Conservation (phyloP, 2,329 filamentous ascomycete genomes). For the Fonsecaea multimorphosa region DNA sequence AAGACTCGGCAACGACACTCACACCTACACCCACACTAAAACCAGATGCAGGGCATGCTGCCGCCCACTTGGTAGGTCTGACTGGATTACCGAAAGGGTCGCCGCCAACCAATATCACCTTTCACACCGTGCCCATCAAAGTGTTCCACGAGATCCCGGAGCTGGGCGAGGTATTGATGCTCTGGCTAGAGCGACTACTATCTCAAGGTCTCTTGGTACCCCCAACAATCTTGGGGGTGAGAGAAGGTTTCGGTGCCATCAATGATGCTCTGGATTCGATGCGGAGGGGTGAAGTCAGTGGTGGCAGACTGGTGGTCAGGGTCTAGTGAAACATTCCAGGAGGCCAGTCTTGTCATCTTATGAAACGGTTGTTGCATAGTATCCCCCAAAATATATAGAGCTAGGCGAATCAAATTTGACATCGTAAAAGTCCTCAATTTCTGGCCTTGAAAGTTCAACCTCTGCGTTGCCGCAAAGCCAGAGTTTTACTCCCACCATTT, state of each 20-base stretch:
- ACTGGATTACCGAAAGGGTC: slow-evolving; percentile 68
- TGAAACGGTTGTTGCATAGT: neutral
- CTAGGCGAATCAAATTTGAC: neutral
- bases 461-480: neutral
- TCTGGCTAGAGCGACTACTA: slow-evolving; percentile 72
- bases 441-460: no score
- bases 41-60: neutral
- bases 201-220: slow-evolving; percentile 62
- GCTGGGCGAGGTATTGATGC: slow-evolving; percentile 67
- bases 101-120: slow-evolving; percentile 42
- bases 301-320: slow-evolving; percentile 70
- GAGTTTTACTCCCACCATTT: slow-evolving; percentile 28
- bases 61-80: slow-evolving; percentile 69
- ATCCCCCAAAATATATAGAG: neutral
- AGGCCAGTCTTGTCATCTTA: neutral
- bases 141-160: slow-evolving; percentile 71
- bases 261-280: slow-evolving; percentile 71
- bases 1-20: neutral
- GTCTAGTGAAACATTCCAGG: slow-evolving; percentile 9
- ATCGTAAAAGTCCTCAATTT: no score
- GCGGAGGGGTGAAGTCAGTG: slow-evolving; percentile 69
- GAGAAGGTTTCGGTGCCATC: slow-evolving; percentile 69
- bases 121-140: slow-evolving; percentile 76
- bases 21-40: neutral
- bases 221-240: slow-evolving; percentile 65